Conservation (phyloP, 2,329 filamentous ascomycete species). For the Clarireedia monteithiana region DNA sequence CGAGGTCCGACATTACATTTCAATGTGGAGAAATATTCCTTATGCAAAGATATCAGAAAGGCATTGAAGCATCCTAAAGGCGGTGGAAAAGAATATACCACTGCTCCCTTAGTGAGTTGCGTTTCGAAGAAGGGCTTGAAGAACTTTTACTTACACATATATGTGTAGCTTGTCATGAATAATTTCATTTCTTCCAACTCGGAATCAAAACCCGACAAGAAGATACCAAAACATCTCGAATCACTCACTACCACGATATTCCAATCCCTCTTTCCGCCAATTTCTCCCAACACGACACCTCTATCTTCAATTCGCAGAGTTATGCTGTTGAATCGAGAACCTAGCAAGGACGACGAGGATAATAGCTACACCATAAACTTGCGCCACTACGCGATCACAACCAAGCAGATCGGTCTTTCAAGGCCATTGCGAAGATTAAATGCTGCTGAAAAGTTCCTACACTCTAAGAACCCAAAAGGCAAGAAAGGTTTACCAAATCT, state of each 20-base stretch:
- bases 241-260: constrained; percentile 88
- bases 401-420: constrained; percentile 75
- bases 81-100: constrained; percentile 77
- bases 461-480: constrained; percentile 40
- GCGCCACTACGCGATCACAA: constrained; percentile 92
- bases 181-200: constrained; percentile 69
- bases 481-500: constrained; percentile 80
- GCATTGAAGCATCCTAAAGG: constrained; percentile 76
- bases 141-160: constrained; percentile 23
- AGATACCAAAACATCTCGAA: constrained; percentile 90
- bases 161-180: constrained; percentile 81
- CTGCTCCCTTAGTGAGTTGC: constrained; percentile 63
- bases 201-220: constrained; percentile 48
- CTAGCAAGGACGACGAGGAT: constrained; percentile 40
- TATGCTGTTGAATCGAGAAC: constrained; percentile 80
- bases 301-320: constrained; percentile 89
- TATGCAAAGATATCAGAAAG: constrained; percentile 83
- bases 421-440: constrained; percentile 78
- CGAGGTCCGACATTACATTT: constrained; percentile 92
- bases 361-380: constrained; percentile 78
- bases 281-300: constrained; percentile 84
- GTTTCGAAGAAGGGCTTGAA: constrained; percentile 2
- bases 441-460: constrained; percentile 70
- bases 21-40: constrained; percentile 86
- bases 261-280: constrained; percentile 91